Base-by-base conservation (phyloP, 805 yeast species). In the Kodamaea jinghongensis region DNA sequence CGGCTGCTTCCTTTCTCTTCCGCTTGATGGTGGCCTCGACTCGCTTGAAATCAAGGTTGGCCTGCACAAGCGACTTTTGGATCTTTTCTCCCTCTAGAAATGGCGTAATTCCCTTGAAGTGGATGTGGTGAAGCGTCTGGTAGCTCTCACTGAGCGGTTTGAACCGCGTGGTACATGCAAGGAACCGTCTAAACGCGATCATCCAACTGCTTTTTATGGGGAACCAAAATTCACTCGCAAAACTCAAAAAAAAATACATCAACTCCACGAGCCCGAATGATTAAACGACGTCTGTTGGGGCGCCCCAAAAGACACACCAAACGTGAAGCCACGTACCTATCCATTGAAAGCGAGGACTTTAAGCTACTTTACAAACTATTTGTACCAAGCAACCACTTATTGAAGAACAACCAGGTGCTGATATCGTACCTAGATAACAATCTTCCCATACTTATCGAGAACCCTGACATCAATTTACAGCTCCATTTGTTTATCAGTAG, bases 21-120 rank as follows among this genome's bases (percentile, higher is more conserved):
- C 60, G 60, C 9, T 56, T 58, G 35, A 79, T 75, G 45, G 74
- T 78, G 3, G 73, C 44, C 43, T 74, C 75, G 48, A 79, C 61
- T 37, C 65, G 62, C 55, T 81, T 82, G 61, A 73, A 73, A 47
- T 79, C 78, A 28, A 84, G 55, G 44, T 77, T 75, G 15, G 81
- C 80, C 15, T 71, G 56, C 0, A 79, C 78, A 46, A 84, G 67
- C 32, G 67, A 58, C 36, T 73, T 72, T 52, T 85, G 91, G 28
- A 83, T 71, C 22, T 56, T 51, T 37, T 74, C 68, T 3, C 88
- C 91, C 31, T 66, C 59, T 10, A 52, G 48, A 49, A 67, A 70
- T 6, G 58, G 50, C 4, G 73, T 66, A 28, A 62, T 61, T 4
- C 72, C 72, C 9, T 62, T 65, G 42, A 68, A 69, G 43, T 69